Evolutionary conservation across 1,139 yeast genomes (phyloP), one percentile per base, ranked within the genome.

Genomic region (Candida albicans): DNA sequence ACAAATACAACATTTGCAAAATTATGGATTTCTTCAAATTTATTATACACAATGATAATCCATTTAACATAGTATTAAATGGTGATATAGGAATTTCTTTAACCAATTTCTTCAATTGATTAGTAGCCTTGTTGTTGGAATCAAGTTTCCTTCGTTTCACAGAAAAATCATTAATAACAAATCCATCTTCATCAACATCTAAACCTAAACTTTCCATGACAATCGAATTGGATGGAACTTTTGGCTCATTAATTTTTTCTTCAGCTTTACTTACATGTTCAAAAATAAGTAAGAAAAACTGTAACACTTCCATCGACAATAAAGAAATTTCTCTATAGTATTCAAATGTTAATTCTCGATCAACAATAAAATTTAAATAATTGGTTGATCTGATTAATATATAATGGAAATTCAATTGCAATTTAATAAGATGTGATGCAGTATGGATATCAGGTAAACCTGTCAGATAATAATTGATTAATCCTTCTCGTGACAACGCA

Each of bases 161-260:
- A 11, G 72, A 67, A 47, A 73, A 73, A 52, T 73, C 78, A 50
- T 73, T 73, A 11, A 73, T 72, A 2, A 73, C 74, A 55, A 72
- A 72, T 12, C 79, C 78, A 51, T 73, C 77, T 41, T 73, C 77
- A 49, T 73, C 78, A 10, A 65, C 67, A 51, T 65, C 69, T 25
- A 66, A 48, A 13, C 68, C 70, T 40, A 64, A 57, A 46, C 66
- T 62, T 43, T 59, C 66, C 57, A 65, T 57, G 7, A 64, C 64
- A 1, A 60, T 62, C 10, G 63, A 56, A 44, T 61, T 61, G 7
- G 65, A 49, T 37, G 61, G 53, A 29, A 58, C 28, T 6, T 30
- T 50, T 32, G 60, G 62, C 33, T 55, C 56, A 35, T 31, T 45
- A 22, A 38, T 40, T 44, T 40, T 50, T 42, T 59, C 62, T 11